Evolutionary conservation across 176 grass and related monocot species (phyloP).

Genomic region (Oryza nivara): DNA sequence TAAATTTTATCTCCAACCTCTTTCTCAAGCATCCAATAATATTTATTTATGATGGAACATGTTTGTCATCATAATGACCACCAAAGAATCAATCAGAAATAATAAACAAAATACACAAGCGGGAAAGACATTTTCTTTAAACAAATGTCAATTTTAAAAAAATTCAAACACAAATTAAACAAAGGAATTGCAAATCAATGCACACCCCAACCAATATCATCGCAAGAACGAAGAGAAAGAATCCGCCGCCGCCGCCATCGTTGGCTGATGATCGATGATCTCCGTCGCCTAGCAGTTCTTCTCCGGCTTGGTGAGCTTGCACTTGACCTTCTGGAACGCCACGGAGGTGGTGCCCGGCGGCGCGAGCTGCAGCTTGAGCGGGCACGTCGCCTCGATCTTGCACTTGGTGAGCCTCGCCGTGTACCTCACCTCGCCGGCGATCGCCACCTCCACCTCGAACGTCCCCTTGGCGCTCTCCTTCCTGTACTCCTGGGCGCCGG

Average conservation of each 20-base stretch:
- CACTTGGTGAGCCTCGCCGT: constrained; percentile 14
- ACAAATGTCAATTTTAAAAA: neutral
- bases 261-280: too few relatives aligned
- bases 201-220: neutral
- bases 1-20: neutral
- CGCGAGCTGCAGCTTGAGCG: constrained; percentile 43
- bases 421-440: constrained; percentile 40
- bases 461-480: constrained; percentile 30
- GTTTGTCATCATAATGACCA: neutral
- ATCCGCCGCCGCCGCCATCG: neutral
- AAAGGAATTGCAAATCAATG: neutral
- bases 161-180: neutral
- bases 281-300: constrained; percentile 5
- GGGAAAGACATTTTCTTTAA: neutral
- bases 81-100: neutral
- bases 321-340: constrained; percentile 33
- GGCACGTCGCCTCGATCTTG: constrained; percentile 37
- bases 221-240: neutral
- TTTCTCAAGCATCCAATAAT: neutral
- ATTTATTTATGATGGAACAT: neutral
- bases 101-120: neutral
- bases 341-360: neutral
- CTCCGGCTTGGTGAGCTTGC: constrained; percentile 19
- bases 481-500: constrained; percentile 42
- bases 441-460: constrained; percentile 46